phyloP scores from a whole-genome alignment of 1,139 yeast species.

The Sporopachydermia cereana region DNA sequence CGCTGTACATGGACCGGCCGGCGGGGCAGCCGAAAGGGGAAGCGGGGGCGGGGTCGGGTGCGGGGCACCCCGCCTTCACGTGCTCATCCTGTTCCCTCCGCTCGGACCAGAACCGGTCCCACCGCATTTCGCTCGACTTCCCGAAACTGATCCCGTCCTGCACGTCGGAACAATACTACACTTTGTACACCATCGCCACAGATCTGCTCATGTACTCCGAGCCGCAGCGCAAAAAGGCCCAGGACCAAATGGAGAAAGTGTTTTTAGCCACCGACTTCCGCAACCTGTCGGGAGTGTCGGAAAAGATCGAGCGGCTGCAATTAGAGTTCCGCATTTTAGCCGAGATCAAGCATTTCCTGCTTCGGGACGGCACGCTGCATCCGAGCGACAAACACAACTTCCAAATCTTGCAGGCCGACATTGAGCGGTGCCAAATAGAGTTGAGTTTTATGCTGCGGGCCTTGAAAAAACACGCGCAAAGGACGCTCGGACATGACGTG shows the following conservation, averaged over 20 bases:
- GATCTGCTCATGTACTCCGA: slow-evolving; percentile 60
- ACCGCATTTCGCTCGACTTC: slow-evolving; percentile 44
- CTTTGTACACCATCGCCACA: slow-evolving; percentile 50
- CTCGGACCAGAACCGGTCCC: slow-evolving; percentile 26
- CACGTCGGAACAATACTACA: slow-evolving; percentile 62
- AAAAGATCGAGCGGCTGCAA: slow-evolving; percentile 45
- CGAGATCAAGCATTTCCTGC: slow-evolving; percentile 33
- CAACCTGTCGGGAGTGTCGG: slow-evolving; percentile 45
- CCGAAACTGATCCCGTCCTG: slow-evolving; percentile 61
- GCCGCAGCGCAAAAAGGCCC: slow-evolving; percentile 43
- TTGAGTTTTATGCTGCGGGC: slow-evolving; percentile 59
- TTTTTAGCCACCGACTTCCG: slow-evolving; percentile 58
- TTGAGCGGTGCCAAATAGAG: slow-evolving; percentile 31
- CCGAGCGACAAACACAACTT: neutral
- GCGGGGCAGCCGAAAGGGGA: slow-evolving; percentile 8
- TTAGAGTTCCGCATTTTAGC: slow-evolving; percentile 34
- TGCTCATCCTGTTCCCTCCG: slow-evolving; percentile 16
- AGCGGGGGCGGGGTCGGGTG: slow-evolving; percentile 11
- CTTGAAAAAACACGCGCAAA: slow-evolving; percentile 39
- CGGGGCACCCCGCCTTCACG: slow-evolving; percentile 20
- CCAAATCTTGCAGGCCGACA: slow-evolving; percentile 11
- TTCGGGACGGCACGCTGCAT: slow-evolving; percentile 17
- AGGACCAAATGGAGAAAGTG: slow-evolving; percentile 52
- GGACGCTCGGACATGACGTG: slow-evolving; percentile 24
- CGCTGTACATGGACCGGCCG: slow-evolving; percentile 34